Evolutionary conservation across 1,284 basidiomycete species (phyloP), one percentile per base, ranked within the genome.

Genomic region (Sporisorium exsertum): DNA sequence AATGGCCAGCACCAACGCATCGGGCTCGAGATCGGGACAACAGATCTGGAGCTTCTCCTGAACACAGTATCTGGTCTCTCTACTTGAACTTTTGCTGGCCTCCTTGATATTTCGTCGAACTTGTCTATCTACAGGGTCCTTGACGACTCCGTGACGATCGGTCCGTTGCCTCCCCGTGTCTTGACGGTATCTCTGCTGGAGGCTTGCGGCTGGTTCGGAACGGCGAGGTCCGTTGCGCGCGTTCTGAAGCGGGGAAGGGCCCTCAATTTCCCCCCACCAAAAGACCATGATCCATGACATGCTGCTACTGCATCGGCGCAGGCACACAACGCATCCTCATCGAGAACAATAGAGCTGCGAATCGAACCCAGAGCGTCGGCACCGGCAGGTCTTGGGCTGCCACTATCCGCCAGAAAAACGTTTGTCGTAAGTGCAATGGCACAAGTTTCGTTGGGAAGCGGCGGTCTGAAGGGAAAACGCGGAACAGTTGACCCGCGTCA

Each of bases 391-490:
- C 35, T 35, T 15, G 10, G 35, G 3, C 35, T 9, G 35, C 13
- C 35, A 35, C 35, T 12, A 35, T 35, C 35, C 35, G 6, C 13
- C 35, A 35, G 8, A 35, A 15, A 12, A 3, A 15, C 3, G 13
- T 35, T 15, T 35, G 35, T 35, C 13, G 35, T 15, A 3, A 35
- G 10, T 5, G 29, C 33, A 40, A 40, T 2, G 8, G 15, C 35
- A 35, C 35, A 15, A 35, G 13, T 15, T 7, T 35, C 3, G n/a
- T 35, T 7, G 10, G 10, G 13, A 35, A 35, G 35, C 35, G 13
- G 37, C 26, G 33, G 27, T 49, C 46, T 50, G 53, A 51, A 49
- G 49, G 22, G 12, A 22, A 26, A 55, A 45, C 56, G 49, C 46
- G 52, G 43, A 24, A 51, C 33, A n/a, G 18, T 40, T 40, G 37